A percentile compares a stretch with the other conserved stretches of the same genome.
These are phyloP conservation scores for Pholiota molesta DNA, from an alignment of 768 basidiomycete genomes.

Conservation along the genomic window DNA sequence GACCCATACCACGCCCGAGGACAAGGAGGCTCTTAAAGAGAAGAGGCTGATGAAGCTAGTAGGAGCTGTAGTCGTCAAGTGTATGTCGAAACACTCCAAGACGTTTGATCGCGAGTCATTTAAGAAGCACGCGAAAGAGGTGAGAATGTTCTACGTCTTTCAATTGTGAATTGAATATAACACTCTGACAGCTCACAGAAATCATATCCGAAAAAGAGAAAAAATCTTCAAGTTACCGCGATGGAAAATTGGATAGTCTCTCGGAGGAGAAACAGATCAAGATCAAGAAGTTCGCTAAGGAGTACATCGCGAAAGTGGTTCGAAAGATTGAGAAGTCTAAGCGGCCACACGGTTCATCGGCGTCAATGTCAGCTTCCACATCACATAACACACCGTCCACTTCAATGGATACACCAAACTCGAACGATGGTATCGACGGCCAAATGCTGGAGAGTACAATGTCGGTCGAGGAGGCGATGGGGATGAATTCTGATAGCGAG, in stretches of 20 bases:
- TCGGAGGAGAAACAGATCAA: constrained; percentile 87
- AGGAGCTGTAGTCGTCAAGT: constrained; percentile 87
- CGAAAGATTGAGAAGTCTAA: constrained; percentile 64
- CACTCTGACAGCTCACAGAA: constrained; percentile 67
- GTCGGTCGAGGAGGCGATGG: constrained; percentile 39
- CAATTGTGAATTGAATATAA: constrained; percentile 4
- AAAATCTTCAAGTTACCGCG: constrained; percentile 78
- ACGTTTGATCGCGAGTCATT: constrained; percentile 79
- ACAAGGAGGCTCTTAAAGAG: constrained; percentile 74
- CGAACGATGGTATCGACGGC: constrained; percentile 35
- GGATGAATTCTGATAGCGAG: constrained; percentile 32
- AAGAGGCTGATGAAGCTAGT: constrained; percentile 83
- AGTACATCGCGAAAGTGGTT: constrained; percentile 83
- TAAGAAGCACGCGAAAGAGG: constrained; percentile 97
- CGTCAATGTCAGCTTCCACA: constrained; percentile 22
- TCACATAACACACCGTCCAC: constrained; percentile 39
- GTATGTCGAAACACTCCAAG: constrained; percentile 87
- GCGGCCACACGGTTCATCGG: constrained; percentile 26
- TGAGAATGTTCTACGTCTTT: constrained; percentile 29
- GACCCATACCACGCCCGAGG: constrained; percentile 45
- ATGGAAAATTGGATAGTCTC: constrained; percentile 72
- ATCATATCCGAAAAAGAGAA: constrained; percentile 95
- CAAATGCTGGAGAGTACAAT: constrained; percentile 19
- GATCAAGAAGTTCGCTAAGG: constrained; percentile 93
- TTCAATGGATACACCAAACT: constrained; percentile 43